These are phyloP conservation scores for Aphanomyces euteiches DNA, from an alignment of 352 stramenopile species.

Conservation along the genomic window DNA sequence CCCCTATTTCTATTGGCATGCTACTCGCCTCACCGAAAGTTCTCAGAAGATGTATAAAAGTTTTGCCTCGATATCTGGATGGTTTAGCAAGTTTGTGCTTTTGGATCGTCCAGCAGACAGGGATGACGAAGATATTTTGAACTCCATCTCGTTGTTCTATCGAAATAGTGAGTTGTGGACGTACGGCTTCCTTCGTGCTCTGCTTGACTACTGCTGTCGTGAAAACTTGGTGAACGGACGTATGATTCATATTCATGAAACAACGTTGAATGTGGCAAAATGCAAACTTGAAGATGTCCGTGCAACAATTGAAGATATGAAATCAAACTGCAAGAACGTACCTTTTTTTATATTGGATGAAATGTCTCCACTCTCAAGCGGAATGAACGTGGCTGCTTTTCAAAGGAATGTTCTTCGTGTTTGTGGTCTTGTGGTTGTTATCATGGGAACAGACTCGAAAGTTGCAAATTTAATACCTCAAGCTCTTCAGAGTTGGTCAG, in stretches of 20 bases:
- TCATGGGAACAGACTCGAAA: slow-evolving; percentile 36
- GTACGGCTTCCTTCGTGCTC: slow-evolving; percentile 31
- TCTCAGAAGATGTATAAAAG: slow-evolving; percentile 28
- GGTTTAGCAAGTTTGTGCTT: slow-evolving; percentile 1
- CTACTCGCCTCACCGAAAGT: slow-evolving; percentile 8
- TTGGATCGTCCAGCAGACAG: slow-evolving; percentile 5
- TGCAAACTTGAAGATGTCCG: slow-evolving; percentile 21
- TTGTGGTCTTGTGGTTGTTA: slow-evolving; percentile 34
- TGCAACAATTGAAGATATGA: slow-evolving; percentile 31
- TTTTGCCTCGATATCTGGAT: slow-evolving; percentile 12
- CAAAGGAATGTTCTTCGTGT: slow-evolving; percentile 37
- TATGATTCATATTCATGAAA: slow-evolving; percentile 31
- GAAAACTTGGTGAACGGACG: neutral
- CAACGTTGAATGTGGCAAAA: slow-evolving; percentile 26
- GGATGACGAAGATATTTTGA: slow-evolving; percentile 1
- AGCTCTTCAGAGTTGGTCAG: neutral
- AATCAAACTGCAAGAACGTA: slow-evolving; percentile 28
- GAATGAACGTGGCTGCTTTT: slow-evolving; percentile 33
- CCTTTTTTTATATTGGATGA: slow-evolving; percentile 34
- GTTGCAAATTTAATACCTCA: slow-evolving; percentile 26
- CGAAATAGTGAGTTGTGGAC: slow-evolving; percentile 25
- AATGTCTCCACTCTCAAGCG: slow-evolving; percentile 19
- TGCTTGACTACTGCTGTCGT: slow-evolving; percentile 25
- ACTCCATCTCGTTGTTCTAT: slow-evolving; percentile 21
- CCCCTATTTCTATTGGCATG: slow-evolving; percentile 33